Conservation (phyloP, 257 asterid genomes). For the Craterostigma plantagineum region DNA sequence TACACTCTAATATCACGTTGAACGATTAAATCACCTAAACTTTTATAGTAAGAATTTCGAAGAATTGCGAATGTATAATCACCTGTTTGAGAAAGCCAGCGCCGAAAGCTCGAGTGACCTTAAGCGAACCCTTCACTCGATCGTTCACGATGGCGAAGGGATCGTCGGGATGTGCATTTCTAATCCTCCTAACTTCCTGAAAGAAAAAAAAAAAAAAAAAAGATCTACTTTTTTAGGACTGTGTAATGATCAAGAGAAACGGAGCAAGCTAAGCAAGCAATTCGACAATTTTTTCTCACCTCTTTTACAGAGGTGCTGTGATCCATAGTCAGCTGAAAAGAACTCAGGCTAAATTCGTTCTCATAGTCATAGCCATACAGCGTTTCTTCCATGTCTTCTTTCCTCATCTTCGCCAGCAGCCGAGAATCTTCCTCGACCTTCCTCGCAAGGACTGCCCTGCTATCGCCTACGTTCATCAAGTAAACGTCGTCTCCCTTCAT, state of each 20-base stretch:
- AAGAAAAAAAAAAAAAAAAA: constrained; percentile 1
- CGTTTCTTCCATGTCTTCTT: constrained; percentile 34
- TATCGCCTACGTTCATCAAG: constrained; percentile 89
- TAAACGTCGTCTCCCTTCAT: constrained; percentile 86
- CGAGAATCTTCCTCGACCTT: constrained; percentile 20
- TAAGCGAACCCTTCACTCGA: constrained; percentile 80
- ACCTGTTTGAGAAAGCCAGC: constrained; percentile 93
- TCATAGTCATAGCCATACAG: constrained; percentile 51
- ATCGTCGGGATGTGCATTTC: constrained; percentile 64
- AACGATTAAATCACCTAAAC: too few relatives aligned
- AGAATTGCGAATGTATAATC: too few relatives aligned
- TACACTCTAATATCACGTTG: too few relatives aligned
- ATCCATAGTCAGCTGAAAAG: constrained; percentile 77
- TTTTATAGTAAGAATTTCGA: too few relatives aligned
- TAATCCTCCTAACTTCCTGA: constrained; percentile 67
- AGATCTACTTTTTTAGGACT: constrained; percentile 2
- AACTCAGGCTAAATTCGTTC: constrained; percentile 26
- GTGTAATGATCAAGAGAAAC: too few relatives aligned
- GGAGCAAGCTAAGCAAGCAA: too few relatives aligned
- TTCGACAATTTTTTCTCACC: constrained; percentile 21
- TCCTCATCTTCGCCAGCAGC: constrained; percentile 15
- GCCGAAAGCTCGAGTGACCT: constrained; percentile 94
- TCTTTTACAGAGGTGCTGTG: constrained; percentile 68
- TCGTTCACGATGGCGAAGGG: constrained; percentile 45
- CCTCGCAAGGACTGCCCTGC: constrained; percentile 69